Conservation (phyloP, 108 stramenopile genomes). For the Craspedostauros australis region DNA sequence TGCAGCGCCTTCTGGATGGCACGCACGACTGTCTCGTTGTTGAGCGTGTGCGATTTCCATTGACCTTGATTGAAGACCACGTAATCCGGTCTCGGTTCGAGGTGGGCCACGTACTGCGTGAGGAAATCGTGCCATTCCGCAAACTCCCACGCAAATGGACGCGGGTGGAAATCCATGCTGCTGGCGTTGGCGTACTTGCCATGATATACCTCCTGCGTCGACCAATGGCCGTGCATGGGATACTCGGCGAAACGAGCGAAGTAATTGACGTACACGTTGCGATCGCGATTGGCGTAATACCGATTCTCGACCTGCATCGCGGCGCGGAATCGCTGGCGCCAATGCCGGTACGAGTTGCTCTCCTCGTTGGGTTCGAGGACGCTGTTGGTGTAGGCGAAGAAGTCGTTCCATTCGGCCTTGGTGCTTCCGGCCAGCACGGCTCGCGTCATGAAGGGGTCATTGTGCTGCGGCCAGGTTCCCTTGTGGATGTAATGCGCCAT, state of each 20-base stretch:
- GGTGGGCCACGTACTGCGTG: constrained; percentile 9
- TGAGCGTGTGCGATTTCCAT: constrained; percentile 14
- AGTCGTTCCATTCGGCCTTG: constrained; percentile 27
- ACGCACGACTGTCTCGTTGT: constrained; percentile 3
- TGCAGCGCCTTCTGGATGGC: constrained; percentile 4
- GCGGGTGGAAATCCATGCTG: background rate
- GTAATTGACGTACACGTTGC: constrained; percentile 10
- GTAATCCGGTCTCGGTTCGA: constrained; percentile 15
- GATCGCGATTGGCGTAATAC: constrained; percentile 7
- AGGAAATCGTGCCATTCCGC: constrained; percentile 12
- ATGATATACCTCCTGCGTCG: background rate
- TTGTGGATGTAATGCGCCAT: constrained; percentile 18
- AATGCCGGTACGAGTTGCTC: constrained; percentile 31
- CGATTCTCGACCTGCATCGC: constrained; percentile 22
- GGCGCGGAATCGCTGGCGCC: constrained; percentile 1
- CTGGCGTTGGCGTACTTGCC: background rate
- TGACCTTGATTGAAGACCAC: constrained; percentile 25
- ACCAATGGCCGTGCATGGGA: constrained; percentile 16
- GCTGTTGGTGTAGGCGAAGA: constrained; percentile 22
- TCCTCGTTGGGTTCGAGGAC: constrained; percentile 17
- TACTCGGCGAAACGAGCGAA: constrained; percentile 15
- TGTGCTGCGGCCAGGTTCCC: constrained; percentile 11
- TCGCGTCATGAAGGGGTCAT: constrained; percentile 2
- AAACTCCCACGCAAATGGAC: background rate
- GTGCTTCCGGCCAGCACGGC: background rate